Evolutionary conservation across 495 filamentous ascomycete genomes (phyloP).

Genomic region (Neurospora hispaniola): DNA sequence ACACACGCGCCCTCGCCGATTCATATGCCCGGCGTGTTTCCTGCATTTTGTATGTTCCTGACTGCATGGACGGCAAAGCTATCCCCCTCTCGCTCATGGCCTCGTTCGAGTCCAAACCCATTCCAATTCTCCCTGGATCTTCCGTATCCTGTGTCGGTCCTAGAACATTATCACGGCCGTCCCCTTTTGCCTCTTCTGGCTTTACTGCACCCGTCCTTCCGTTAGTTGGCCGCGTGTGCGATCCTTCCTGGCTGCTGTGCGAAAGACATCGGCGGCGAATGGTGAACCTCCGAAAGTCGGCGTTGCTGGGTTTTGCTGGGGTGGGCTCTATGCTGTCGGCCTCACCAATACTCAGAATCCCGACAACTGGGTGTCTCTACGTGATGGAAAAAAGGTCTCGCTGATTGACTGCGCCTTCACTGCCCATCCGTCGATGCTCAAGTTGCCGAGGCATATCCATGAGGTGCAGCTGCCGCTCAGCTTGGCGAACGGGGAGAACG

Average conservation of each 20-base stretch:
- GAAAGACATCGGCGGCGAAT: conserved; percentile 15
- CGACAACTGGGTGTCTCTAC: conserved; percentile 4
- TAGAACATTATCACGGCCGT: conserved; percentile 2
- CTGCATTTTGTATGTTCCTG: too few relatives aligned
- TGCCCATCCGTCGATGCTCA: conserved; percentile 44
- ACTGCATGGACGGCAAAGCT: conserved; percentile 46
- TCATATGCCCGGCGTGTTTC: too few relatives aligned
- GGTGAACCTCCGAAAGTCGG: conserved; percentile 22
- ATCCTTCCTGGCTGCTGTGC: conserved; percentile 36
- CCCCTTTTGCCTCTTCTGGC: conserved; percentile 23
- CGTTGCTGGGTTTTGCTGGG: conserved; percentile 51
- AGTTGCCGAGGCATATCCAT: conserved; percentile 44
- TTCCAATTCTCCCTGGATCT: conserved; percentile 1
- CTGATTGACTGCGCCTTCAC: conserved; percentile 45
- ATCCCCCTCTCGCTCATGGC: conserved; percentile 12
- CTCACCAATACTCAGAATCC: conserved; percentile 25
- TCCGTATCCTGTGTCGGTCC: background rate
- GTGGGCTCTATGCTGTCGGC: conserved; percentile 39
- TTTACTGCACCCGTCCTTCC: conserved; percentile 23
- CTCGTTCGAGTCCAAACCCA: conserved; percentile 7
- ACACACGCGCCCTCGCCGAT: conserved; percentile 44
- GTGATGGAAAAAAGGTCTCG: conserved; percentile 17
- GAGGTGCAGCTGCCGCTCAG: conserved; percentile 41
- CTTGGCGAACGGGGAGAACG: conserved; percentile 45
- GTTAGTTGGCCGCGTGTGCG: conserved; percentile 33